These are phyloP conservation scores for Nidularia pulvinata DNA, from an alignment of 768 basidiomycete species.

Conservation along the genomic window DNA sequence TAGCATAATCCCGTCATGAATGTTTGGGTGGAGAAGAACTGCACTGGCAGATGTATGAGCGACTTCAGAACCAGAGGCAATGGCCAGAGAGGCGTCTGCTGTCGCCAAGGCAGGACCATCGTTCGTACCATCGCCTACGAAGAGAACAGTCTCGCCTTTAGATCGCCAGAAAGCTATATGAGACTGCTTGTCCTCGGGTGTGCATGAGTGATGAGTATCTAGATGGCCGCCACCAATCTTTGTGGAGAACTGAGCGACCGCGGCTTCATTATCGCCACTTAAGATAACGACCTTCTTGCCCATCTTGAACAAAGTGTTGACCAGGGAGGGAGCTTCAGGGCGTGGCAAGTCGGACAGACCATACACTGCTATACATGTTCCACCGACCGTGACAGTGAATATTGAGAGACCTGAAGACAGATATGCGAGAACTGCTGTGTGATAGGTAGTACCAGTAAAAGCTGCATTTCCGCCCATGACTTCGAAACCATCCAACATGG, in stretches of 20 bases:
- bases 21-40: neutral
- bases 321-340: neutral
- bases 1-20: neutral
- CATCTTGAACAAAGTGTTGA: neutral
- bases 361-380: neutral
- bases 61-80: neutral
- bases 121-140: neutral
- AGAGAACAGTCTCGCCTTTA: neutral
- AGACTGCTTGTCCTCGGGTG: neutral
- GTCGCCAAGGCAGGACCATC: neutral
- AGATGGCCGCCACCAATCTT: neutral
- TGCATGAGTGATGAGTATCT: neutral
- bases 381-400: neutral
- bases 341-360: neutral
- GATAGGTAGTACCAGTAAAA: constrained; percentile 24
- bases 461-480: constrained; percentile 32
- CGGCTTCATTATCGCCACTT: neutral
- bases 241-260: neutral
- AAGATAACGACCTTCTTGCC: neutral
- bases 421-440: constrained; percentile 23
- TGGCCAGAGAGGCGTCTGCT: neutral
- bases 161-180: neutral
- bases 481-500: constrained; percentile 23
- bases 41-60: neutral
- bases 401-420: constrained; percentile 30